Base-by-base conservation (phyloP, 129 eudicot species). In the Saussurea involucrata region DNA sequence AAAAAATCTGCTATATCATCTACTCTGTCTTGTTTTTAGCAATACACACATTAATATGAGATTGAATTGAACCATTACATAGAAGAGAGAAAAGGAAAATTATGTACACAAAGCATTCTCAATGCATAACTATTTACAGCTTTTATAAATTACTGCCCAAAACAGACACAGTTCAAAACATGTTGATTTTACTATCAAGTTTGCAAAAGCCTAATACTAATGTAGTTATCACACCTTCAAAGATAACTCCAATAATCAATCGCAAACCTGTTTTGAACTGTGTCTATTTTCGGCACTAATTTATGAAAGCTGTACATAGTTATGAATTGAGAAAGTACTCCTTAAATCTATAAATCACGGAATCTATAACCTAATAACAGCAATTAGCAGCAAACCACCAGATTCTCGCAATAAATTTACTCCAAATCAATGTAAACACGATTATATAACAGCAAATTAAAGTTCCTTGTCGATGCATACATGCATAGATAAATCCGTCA, bases 401-500 rank as follows among this genome's bases (percentile, higher is more conserved):
- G 18, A 75, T 37, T 75, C 44, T 5, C 4, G 24, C 66, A 76
- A 66, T 40, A 76, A 76, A 73, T 15, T 53, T 21, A 53, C 61
- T 33, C 69, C 69, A 74, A 66, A 46, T 70, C 69, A 29, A 78
- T 69, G 31, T 1, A 58, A 63, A 72, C 11, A 21, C 21, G 36
- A 12, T 8, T 18, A 8, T 7, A 27, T 17, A 46, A 68, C 53
- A 31, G 25, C 66, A 53, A 3, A 72, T n/a, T 36, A 44, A 70
- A 28, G 18, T 3, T 28, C 65, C 65, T 60, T 49, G 3, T 18
- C 25, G 24, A 3, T 8, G 27, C 37, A 58, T 31, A 31, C 42
- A 57, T 33, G 68, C 78, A 73, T 65, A 18, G 33, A 66, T 42
- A 18, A 42, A 18, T 76, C 80, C 44, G 46, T 22, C 34, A 76